Evolutionary conservation across 2,329 filamentous ascomycete genomes (phyloP).

Genomic region (Cercospora janseana): DNA sequence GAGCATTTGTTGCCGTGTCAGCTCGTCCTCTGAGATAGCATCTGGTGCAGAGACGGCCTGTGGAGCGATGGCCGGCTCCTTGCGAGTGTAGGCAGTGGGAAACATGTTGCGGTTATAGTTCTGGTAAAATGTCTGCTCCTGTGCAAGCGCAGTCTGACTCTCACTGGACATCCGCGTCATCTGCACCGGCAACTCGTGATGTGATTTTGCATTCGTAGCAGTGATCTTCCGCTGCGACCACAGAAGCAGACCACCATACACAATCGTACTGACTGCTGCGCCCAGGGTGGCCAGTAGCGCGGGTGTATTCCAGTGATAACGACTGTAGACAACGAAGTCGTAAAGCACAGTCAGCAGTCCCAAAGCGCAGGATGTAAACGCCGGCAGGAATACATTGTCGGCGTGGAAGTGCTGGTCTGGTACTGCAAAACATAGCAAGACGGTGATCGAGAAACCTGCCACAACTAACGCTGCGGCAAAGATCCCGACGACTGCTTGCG

Average conservation of each 20-base stretch:
- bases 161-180: conserved; percentile 18
- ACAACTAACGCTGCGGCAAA: conserved; percentile 49
- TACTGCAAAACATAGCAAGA: conserved; percentile 49
- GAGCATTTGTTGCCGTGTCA: conserved; percentile 53
- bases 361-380: conserved; percentile 45
- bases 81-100: conserved; percentile 34
- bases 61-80: conserved; percentile 20
- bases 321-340: conserved; percentile 45
- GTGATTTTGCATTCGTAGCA: conserved; percentile 27
- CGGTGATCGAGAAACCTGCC: conserved; percentile 50
- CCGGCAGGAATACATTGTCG: conserved; percentile 49
- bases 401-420: conserved; percentile 48
- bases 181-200: conserved; percentile 14
- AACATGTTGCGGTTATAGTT: conserved; percentile 51
- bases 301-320: conserved; percentile 46
- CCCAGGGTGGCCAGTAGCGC: conserved; percentile 46
- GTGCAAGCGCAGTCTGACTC: conserved; percentile 27
- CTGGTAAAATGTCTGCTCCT: conserved; percentile 43
- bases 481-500: conserved; percentile 43
- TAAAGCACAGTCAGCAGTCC: conserved; percentile 51
- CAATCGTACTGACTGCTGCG: conserved; percentile 40
- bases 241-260: conserved; percentile 46
- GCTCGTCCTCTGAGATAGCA: conserved; percentile 48
- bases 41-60: conserved; percentile 34
- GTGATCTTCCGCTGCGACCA: conserved; percentile 44